Conservation (phyloP, 176 grass and related monocot species). For the Oryza meyeriana region DNA sequence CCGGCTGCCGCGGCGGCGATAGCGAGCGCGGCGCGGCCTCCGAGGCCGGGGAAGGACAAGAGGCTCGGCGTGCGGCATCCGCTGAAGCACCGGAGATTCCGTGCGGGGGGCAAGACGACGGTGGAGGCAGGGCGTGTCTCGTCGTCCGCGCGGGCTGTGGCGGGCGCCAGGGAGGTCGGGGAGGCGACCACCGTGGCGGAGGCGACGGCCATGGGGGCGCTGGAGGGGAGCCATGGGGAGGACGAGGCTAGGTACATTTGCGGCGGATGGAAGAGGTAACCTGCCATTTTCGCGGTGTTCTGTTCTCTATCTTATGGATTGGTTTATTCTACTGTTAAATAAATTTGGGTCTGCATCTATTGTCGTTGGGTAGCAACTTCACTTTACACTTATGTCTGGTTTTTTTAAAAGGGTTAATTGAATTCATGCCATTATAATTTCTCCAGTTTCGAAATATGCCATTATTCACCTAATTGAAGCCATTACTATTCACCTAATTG, state of each 20-base stretch:
- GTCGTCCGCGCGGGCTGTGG: neutral
- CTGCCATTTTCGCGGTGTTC: neutral
- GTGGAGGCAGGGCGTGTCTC: constrained; percentile 25
- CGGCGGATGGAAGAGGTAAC: constrained; percentile 81
- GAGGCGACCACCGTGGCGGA: constrained; percentile 30
- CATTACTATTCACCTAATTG: too few species aligned
- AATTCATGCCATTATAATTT: too few species aligned
- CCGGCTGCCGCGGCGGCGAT: constrained; percentile 8
- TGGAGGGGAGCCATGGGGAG: constrained; percentile 17
- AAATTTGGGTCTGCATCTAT: neutral
- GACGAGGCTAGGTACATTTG: constrained; percentile 28
- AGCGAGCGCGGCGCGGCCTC: constrained; percentile 23
- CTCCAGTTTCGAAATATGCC: too few species aligned
- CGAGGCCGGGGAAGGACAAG: constrained; percentile 37
- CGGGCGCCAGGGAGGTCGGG: constrained; percentile 14
- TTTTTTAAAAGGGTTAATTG: too few species aligned
- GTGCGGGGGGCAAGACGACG: constrained; percentile 44
- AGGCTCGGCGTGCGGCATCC: constrained; percentile 43
- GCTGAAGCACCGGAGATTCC: constrained; percentile 51
- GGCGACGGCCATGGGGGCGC: neutral
- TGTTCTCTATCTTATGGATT: neutral
- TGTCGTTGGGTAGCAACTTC: neutral
- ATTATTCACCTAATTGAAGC: too few species aligned
- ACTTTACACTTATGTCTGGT: neutral
- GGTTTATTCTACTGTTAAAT: constrained; percentile 6